Evolutionary conservation across 2,329 filamentous ascomycete species (phyloP), one percentile per base, ranked within the genome.

Genomic region (Annulohypoxylon truncatum): DNA sequence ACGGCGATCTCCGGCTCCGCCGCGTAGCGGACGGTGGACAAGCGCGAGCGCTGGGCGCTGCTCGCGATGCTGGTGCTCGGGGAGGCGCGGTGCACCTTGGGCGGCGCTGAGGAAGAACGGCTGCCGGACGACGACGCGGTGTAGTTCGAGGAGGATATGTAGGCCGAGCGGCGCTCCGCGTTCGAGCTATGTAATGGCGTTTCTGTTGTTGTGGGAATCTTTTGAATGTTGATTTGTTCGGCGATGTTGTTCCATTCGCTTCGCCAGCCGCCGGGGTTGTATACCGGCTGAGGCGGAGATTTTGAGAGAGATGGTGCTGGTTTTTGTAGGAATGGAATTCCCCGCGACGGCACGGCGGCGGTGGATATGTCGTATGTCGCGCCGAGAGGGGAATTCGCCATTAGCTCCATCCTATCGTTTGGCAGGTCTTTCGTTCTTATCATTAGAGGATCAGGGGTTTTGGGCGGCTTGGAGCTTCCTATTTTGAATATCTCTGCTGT

Each of bases 21-120:
- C 7, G 73, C 73, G 57, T 76, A 76, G 9, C 74, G 62, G 33
- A 75, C 72, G 2, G 73, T 73, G 3, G 73, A 73, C 1, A 75
- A 35, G 9, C 71, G 66, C 20, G 74, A 74, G 61, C 71, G 72
- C 7, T 68, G 68, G 6, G 65, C 52, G 58, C 67, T 72, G 38
- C 69, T 71, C 1, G 72, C 59, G 18, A 73, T 72, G 56, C 73
- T 75, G 35, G 71, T 73, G 66, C 72, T 74, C 1, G 73, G 68
- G 7, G 68, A 67, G 7, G 33, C 64, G 28, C 59, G 67, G 26
- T 64, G 61, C 9, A 29, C 33, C 10, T 10, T 64, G 15, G 50
- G 51, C 8, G 50, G 5, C 47, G 12, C 5, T 38, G 55, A 2
- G 67, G 67, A 63, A 10, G 64, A 61, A 15, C 47, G 44, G 22